These are phyloP conservation scores for Calycina marina DNA, from an alignment of 2,329 filamentous ascomycete genomes.

Conservation along the genomic window DNA sequence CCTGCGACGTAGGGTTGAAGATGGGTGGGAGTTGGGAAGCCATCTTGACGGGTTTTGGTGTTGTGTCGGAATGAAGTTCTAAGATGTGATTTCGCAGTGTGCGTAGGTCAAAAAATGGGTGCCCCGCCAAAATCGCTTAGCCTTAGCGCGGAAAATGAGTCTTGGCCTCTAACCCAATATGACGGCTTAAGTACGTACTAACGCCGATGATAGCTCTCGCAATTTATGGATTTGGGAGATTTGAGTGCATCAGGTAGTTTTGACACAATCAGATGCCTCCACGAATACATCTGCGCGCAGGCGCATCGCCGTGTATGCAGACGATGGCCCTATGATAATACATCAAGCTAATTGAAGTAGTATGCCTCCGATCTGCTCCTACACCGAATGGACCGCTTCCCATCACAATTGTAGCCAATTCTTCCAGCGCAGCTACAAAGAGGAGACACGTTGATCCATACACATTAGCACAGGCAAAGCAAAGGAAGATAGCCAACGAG, in stretches of 20 bases:
- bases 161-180: too few species aligned
- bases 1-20: conserved; percentile 92
- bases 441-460: conserved; percentile 68
- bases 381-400: conserved; percentile 35
- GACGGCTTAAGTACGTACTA: too few species aligned
- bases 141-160: too few species aligned
- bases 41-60: too few species aligned
- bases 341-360: conserved; percentile 24
- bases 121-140: too few species aligned
- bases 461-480: conserved; percentile 62
- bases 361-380: conserved; percentile 43
- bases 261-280: conserved; percentile 61
- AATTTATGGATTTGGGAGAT: too few species aligned
- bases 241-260: too few species aligned
- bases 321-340: background rate
- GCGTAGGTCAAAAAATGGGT: too few species aligned
- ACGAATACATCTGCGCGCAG: conserved; percentile 46
- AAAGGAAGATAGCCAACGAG: conserved; percentile 72
- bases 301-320: conserved; percentile 37
- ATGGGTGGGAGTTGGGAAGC: conserved; percentile 83
- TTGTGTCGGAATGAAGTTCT: too few species aligned
- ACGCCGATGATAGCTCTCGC: too few species aligned
- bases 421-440: conserved; percentile 43
- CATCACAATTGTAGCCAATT: conserved; percentile 48
- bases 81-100: too few species aligned